A percentile compares a stretch with the other conserved stretches of the same genome.
These are phyloP conservation scores for Ramalina intermedia DNA, from an alignment of 495 filamentous ascomycete genomes.

Conservation along the genomic window DNA sequence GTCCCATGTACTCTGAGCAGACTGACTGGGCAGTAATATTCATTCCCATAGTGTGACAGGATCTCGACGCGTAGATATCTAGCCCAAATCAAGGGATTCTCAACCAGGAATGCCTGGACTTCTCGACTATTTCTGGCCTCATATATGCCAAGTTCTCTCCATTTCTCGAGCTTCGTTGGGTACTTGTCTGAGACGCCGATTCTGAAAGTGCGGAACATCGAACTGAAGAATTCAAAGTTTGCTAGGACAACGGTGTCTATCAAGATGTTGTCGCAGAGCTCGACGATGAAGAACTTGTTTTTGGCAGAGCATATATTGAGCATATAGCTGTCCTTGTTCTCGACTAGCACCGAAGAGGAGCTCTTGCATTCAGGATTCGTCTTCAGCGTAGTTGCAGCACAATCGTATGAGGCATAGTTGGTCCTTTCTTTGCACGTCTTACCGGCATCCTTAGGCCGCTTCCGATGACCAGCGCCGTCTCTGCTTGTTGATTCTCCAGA, in stretches of 20 bases:
- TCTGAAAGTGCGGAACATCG: slow-evolving; percentile 80
- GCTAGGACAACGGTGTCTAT: slow-evolving; percentile 92
- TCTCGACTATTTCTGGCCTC: slow-evolving; percentile 84
- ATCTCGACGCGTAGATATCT: slow-evolving; percentile 86
- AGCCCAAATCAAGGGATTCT: slow-evolving; percentile 91
- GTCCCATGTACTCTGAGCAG: slow-evolving; percentile 85
- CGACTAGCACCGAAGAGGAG: slow-evolving; percentile 71
- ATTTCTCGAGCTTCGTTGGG: slow-evolving; percentile 81
- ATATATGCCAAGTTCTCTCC: slow-evolving; percentile 78
- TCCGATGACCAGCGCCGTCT: slow-evolving; percentile 27
- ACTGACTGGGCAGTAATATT: slow-evolving; percentile 90
- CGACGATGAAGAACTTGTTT: slow-evolving; percentile 89
- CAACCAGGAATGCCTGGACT: slow-evolving; percentile 83
- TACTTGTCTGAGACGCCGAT: slow-evolving; percentile 87
- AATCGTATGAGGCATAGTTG: slow-evolving; percentile 95
- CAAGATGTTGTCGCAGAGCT: slow-evolving; percentile 81
- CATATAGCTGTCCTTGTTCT: slow-evolving; percentile 99
- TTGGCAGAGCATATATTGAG: slow-evolving; percentile 73
- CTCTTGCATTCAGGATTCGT: slow-evolving; percentile 73
- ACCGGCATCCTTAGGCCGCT: slow-evolving; percentile 75
- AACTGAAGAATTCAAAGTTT: slow-evolving; percentile 98
- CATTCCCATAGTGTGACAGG: slow-evolving; percentile 83
- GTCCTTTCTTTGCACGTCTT: slow-evolving; percentile 91
- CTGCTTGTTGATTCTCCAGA: slow-evolving; percentile 23
- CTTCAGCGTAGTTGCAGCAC: slow-evolving; percentile 85